Base-by-base conservation (phyloP, 2,329 filamentous ascomycete species). In the Cordyceps tenuipes region DNA sequence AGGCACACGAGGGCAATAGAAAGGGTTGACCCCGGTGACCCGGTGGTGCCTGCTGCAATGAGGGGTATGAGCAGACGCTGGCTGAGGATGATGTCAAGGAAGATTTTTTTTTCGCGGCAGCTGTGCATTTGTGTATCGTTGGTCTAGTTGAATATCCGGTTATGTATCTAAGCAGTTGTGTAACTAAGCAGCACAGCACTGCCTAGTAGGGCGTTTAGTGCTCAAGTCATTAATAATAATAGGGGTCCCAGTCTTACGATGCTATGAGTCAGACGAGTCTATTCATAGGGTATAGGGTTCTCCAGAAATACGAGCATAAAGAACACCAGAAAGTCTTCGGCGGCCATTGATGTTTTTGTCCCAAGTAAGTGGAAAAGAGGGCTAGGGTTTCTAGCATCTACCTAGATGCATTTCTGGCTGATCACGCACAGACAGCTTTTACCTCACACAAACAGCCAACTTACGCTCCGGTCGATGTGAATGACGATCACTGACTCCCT, bases 81-180 rank as follows among this genome's bases (percentile, higher is more conserved):
- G 5, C 17, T 43, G 17, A 43, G 39, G 13, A 13, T 19, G 43
- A 44, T 19, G 43, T n/a, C 13, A n/a, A n/a, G 13, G 39, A 43
- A 44, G 43, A 19, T 21, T 44, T 21, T 44, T 44, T 13, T 4
- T 15, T 43, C n/a, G n/a, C n/a, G n/a, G 39, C 34, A 36, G 34
- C 10, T 21, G 17, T 21, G 5, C 5, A 19, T 47, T n/a, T 36
- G 19, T 48, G 29, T 43, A 29, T n/a, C 6, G n/a, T 21, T 34
- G 41, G 26, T 34, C 9, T 55, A 48, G 13, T 29, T 26, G 43
- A 47, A 36, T 56, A 54, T 19, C 10, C 13, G 36, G 41, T 29
- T 54, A 56, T 56, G 43, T 46, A 56, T 17, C 13, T 56, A 56
- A 56, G 43, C 43, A 39, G 43, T 56, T 31, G 43, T 56, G 53